Evolutionary conservation across 106 monocot species (phyloP), one percentile per base, ranked within the genome.

Genomic region (Acanthochlamys bracteata): DNA sequence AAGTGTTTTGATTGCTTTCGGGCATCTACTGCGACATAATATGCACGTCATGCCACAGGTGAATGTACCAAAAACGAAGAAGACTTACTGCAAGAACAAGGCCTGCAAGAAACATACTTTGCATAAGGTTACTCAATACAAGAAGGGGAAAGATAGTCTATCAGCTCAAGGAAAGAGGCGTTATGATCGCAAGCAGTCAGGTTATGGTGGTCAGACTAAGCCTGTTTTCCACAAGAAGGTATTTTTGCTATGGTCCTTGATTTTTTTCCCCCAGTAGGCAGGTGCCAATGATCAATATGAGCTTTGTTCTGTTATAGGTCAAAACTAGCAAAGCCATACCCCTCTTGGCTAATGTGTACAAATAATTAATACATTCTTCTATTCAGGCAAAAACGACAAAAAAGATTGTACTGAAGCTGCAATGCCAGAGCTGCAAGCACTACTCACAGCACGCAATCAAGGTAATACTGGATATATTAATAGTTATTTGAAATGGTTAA

Each of bases 151-250:
- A 40, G 86, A 86, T 42, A 86, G 86, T 51, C 74, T 90, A 20
- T 76, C 80, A 25, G 86, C 51, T 39, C 86, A 90, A 57, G 90
- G 90, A 33, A 90, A 86, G 77, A 74, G 90, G 0, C 86, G 86
- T 41, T 90, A 83, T 63, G 86, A 90, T 66, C 67, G 90, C 14
- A 90, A 86, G 59, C 90, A 90, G 51, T 90, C 86, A 20, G 90
- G 86, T 43, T 90, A 90, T 78, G 86, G 85, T 68, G 90, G 90
- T 12, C 90, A 90, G 75, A 90, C 86, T 11, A 90, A 90, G 55
- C 90, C 90, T 64, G 90, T 90, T 25, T 90, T 90, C 60, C 90
- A 90, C 75, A 90, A 90, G 75, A 90, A 90, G 82, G 89, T 83
- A n/a, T n/a, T n/a, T n/a, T n/a, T n/a, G n/a, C n/a, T n/a, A n/a